These are phyloP conservation scores for Neopestalotiopsis clavispora DNA, from an alignment of 2,329 filamentous ascomycete genomes.

Conservation along the genomic window DNA sequence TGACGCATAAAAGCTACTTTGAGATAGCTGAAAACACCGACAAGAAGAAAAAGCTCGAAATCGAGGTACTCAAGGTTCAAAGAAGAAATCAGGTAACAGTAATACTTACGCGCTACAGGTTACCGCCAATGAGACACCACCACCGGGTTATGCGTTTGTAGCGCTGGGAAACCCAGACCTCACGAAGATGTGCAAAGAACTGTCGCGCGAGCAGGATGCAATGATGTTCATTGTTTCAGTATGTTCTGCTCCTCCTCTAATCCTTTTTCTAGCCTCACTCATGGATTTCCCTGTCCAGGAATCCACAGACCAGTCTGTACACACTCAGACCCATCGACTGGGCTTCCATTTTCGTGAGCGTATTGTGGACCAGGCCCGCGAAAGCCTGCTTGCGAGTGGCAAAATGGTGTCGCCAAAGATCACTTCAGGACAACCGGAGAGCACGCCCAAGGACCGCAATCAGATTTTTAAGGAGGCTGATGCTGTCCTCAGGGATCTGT, in stretches of 20 bases:
- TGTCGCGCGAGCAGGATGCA: conserved; percentile 64
- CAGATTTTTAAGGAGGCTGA: conserved; percentile 69
- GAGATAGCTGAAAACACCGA: conserved; percentile 69
- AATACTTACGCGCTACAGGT: conserved; percentile 46
- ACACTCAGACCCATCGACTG: conserved; percentile 58
- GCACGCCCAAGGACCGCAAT: conserved; percentile 62
- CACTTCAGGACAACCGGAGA: conserved; percentile 50
- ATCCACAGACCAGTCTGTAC: conserved; percentile 39
- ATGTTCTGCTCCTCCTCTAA: conserved; percentile 32
- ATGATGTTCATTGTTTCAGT: conserved; percentile 73
- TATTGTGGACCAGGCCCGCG: conserved; percentile 61
- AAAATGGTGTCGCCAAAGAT: conserved; percentile 31
- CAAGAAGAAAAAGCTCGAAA: conserved; percentile 64
- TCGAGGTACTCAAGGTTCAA: conserved; percentile 51
- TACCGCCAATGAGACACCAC: conserved; percentile 55
- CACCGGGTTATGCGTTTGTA: conserved; percentile 67
- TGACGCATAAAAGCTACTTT: conserved; percentile 66
- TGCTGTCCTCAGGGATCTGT: conserved; percentile 65
- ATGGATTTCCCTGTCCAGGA: conserved; percentile 31
- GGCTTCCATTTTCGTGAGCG: conserved; percentile 65
- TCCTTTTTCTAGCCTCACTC: conserved; percentile 19
- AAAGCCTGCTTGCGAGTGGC: conserved; percentile 29
- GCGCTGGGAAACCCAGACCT: conserved; percentile 66
- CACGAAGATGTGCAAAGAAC: conserved; percentile 66
- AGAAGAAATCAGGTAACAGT: conserved; percentile 8